Evolutionary conservation across 2,329 filamentous ascomycete species (phyloP).

Genomic region (Trichothecium roseum): DNA sequence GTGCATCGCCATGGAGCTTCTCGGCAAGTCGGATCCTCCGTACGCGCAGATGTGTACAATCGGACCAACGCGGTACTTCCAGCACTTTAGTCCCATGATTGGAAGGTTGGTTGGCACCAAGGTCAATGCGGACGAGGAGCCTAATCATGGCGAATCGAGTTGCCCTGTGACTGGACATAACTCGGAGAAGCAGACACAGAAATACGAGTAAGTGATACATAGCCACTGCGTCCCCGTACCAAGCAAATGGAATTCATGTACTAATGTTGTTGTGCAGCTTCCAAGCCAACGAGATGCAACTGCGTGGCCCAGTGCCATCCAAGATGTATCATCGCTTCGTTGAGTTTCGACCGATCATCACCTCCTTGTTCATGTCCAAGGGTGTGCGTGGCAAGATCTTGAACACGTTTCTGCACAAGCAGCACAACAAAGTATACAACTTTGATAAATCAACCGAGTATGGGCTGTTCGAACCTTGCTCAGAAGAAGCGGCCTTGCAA

Average conservation of each 20-base stretch:
- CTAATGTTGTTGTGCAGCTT: conserved; percentile 45
- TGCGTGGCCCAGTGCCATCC: conserved; percentile 70
- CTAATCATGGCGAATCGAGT: conserved; percentile 9
- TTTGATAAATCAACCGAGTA: conserved; percentile 68
- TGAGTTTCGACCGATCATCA: conserved; percentile 84
- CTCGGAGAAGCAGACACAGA: conserved; percentile 45
- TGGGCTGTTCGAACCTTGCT: conserved; percentile 56
- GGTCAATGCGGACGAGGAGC: conserved; percentile 48
- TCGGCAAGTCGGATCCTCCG: conserved; percentile 63
- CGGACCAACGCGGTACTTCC: conserved; percentile 65
- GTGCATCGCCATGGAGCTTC: conserved; percentile 63
- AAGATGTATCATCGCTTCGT: conserved; percentile 85
- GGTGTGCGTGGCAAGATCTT: conserved; percentile 72
- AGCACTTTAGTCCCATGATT: conserved; percentile 83
- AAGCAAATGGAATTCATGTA: not conserved
- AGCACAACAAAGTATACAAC: conserved; percentile 83
- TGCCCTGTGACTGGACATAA: not conserved
- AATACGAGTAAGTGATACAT: conserved; percentile 58
- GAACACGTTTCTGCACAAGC: conserved; percentile 79
- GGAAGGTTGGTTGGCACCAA: conserved; percentile 64
- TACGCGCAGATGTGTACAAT: conserved; percentile 67
- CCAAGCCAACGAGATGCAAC: conserved; percentile 84
- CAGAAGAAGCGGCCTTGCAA: conserved; percentile 60
- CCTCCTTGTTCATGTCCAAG: conserved; percentile 72
- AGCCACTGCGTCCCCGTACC: not conserved